Conservation (phyloP, 768 basidiomycete genomes). For the Macrolepiota dolichaula region DNA sequence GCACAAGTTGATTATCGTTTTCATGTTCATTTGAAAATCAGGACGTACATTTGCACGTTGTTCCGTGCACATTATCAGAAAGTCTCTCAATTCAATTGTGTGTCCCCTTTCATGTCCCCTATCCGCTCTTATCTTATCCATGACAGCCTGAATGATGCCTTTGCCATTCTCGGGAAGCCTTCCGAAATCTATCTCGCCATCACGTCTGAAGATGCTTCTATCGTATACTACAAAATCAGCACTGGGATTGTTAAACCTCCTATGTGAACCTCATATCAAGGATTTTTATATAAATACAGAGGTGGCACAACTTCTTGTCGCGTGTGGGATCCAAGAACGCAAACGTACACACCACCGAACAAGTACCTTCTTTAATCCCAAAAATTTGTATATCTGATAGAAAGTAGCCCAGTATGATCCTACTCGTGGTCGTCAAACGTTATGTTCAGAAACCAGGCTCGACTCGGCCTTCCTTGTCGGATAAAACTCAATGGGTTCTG, state of each 20-base stretch:
- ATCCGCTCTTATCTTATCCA: background rate
- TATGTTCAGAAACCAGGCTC: background rate
- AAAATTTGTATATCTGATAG: background rate
- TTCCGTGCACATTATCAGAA: constrained; percentile 70
- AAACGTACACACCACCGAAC: background rate
- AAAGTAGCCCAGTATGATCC: background rate
- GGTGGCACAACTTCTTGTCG: too few species aligned
- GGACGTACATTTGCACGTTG: constrained; percentile 45
- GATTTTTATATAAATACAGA: background rate
- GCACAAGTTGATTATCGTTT: background rate
- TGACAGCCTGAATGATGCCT: constrained; percentile 57
- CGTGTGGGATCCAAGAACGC: too few species aligned
- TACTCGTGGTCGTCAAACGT: background rate
- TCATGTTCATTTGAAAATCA: constrained; percentile 20
- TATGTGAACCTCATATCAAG: constrained; percentile 28
- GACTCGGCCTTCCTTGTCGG: background rate
- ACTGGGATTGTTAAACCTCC: constrained; percentile 74
- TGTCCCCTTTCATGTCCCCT: constrained; percentile 14
- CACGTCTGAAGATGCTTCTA: constrained; percentile 73
- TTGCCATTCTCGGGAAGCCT: constrained; percentile 43
- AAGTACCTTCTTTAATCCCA: background rate
- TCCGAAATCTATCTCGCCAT: constrained; percentile 65
- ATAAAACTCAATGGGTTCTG: background rate
- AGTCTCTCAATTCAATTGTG: constrained; percentile 62
- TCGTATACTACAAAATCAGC: constrained; percentile 82